Evolutionary conservation across 495 filamentous ascomycete genomes (phyloP).

Genomic region (Trichoderma erinaceum): DNA sequence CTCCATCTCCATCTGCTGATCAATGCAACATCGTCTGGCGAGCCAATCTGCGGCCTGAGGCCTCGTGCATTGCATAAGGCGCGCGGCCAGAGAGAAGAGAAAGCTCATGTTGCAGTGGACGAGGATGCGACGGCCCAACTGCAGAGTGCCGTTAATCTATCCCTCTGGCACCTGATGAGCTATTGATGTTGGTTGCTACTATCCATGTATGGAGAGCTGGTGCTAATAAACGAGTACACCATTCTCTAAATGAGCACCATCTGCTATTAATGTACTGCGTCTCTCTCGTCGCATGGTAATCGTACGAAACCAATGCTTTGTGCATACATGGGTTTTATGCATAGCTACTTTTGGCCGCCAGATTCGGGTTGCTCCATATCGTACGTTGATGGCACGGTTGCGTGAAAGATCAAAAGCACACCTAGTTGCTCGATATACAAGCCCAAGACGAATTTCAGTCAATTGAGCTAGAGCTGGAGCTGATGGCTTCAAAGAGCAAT

Average conservation of each 20-base stretch:
- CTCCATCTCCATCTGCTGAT: not conserved
- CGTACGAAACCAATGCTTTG: not conserved
- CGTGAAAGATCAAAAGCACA: not conserved
- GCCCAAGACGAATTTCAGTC: no score
- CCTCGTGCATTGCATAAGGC: not conserved
- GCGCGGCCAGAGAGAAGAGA: not conserved
- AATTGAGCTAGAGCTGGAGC: no score
- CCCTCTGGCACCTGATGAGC: not conserved
- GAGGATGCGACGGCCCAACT: not conserved
- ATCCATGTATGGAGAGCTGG: not conserved
- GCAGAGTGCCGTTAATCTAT: not conserved
- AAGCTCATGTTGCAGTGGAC: not conserved
- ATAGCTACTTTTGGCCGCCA: not conserved
- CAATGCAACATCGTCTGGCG: not conserved
- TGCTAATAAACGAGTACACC: not conserved
- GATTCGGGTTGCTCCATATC: not conserved
- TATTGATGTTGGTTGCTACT: not conserved
- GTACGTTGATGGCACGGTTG: not conserved
- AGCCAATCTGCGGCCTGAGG: not conserved
- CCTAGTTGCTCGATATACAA: not conserved
- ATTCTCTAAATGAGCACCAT: not conserved
- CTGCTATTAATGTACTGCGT: not conserved
- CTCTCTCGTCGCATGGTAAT: not conserved
- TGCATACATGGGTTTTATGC: not conserved
- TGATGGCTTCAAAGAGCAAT: no score